Percentiles rank a stretch among this genome's conserved stretches.
phyloP scores from a whole-genome alignment of 192 early-diverging fungal species.

The Coemansia sp. region DNA sequence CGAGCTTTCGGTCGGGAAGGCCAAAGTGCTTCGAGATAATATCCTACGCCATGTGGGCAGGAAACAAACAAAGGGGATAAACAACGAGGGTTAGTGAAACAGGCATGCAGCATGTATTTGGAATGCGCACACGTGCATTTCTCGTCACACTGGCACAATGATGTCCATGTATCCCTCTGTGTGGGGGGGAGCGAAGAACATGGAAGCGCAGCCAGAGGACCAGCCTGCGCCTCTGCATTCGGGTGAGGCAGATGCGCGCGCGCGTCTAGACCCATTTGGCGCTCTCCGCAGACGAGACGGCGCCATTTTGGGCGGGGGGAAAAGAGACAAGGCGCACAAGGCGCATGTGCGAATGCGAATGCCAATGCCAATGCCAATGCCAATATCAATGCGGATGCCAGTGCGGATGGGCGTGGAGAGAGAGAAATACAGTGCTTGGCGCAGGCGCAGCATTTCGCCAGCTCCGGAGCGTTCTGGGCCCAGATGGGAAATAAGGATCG shows the following conservation, averaged over 20 bases:
- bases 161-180: constrained; percentile 1
- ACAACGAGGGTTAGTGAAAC: constrained; percentile 1
- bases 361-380: too few relatives aligned
- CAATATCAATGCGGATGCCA: too few relatives aligned
- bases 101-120: constrained; percentile 4
- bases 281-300: too few relatives aligned
- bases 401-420: too few relatives aligned
- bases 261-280: too few relatives aligned
- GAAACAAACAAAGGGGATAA: neutral
- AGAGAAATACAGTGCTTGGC: too few relatives aligned
- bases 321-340: too few relatives aligned
- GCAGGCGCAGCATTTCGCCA: too few relatives aligned
- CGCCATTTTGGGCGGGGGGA: too few relatives aligned
- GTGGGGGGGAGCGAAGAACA: neutral
- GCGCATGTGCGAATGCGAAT: too few relatives aligned
- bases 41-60: constrained; percentile 25
- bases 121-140: constrained; percentile 2
- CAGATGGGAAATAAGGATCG: neutral
- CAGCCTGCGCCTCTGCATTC: neutral
- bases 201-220: too few relatives aligned
- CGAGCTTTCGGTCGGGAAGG: constrained; percentile 46
- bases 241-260: too few relatives aligned
- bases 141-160: neutral
- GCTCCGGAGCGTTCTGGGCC: neutral
- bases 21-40: constrained; percentile 51